Percentiles rank a stretch among this genome's conserved stretches.
Conservation (phyloP, 148 eudicot genomes). For the Heliosperma pusillum region DNA sequence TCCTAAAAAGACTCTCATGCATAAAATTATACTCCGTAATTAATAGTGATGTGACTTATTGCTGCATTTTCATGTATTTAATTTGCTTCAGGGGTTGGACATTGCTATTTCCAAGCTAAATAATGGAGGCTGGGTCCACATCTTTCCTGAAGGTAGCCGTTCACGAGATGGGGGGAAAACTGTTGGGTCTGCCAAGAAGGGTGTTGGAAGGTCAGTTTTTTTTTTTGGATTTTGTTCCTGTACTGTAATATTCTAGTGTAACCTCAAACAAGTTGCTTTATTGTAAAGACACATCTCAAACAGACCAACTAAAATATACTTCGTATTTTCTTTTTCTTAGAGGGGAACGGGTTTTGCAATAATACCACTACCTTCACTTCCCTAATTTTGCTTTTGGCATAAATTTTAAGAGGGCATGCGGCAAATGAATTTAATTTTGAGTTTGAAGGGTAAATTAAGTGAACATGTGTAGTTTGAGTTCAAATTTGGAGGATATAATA, state of each 20-base stretch:
- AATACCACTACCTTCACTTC: not conserved
- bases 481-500: too few species aligned
- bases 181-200: constrained; percentile 70
- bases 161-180: constrained; percentile 93
- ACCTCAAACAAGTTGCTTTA: not conserved
- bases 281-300: not conserved
- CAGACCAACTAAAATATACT: not conserved
- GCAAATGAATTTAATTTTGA: not conserved
- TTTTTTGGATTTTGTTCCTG: not conserved
- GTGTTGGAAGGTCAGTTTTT: constrained; percentile 72
- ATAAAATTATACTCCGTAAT: not conserved
- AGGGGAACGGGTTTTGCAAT: not conserved
- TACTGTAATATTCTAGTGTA: not conserved
- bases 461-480: not conserved
- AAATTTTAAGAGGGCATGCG: not conserved
- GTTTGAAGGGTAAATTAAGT: not conserved
- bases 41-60: constrained; percentile 16
- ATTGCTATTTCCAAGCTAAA: constrained; percentile 82
- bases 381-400: not conserved
- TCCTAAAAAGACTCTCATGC: not conserved
- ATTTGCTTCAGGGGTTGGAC: constrained; percentile 73
- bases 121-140: constrained; percentile 91
- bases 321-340: not conserved
- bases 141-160: constrained; percentile 96
- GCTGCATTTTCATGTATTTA: constrained; percentile 1